Conservation (phyloP, 768 basidiomycete species). For the Dentipellis sp. region DNA sequence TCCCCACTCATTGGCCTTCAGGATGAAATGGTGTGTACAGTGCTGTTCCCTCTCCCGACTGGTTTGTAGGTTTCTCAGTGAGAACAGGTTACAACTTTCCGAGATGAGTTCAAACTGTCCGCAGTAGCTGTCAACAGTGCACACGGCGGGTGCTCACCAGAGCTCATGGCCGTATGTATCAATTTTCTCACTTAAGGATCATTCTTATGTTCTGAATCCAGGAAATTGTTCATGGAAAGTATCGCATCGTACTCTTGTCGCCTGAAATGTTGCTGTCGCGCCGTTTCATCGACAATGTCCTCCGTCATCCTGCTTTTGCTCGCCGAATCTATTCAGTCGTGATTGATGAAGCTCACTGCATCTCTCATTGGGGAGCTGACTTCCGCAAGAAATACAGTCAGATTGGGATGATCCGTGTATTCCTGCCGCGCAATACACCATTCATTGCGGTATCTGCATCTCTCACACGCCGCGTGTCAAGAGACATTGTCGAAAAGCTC, state of each 20-base stretch:
- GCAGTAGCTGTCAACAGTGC: slow-evolving; percentile 26
- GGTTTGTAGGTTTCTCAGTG: background rate
- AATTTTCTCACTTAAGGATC: background rate
- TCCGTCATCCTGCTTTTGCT: slow-evolving; percentile 16
- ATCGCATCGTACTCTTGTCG: slow-evolving; percentile 19
- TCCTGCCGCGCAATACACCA: too few species aligned
- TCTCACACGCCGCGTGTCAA: too few species aligned
- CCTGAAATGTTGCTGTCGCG: slow-evolving; percentile 22
- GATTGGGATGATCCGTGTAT: slow-evolving; percentile 14
- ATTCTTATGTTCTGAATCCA: background rate
- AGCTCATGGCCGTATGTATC: slow-evolving; percentile 18
- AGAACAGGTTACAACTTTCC: slow-evolving; percentile 26
- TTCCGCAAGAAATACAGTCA: slow-evolving; percentile 20
- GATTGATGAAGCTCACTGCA: slow-evolving; percentile 22
- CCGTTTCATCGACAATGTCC: slow-evolving; percentile 16
- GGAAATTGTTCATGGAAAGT: slow-evolving; percentile 13
- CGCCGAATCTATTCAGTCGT: slow-evolving; percentile 16
- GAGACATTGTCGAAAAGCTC: too few species aligned
- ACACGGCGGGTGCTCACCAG: slow-evolving; percentile 20
- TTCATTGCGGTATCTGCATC: too few species aligned
- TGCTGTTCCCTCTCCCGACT: background rate
- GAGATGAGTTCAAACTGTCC: slow-evolving; percentile 20
- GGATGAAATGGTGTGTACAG: slow-evolving; percentile 24
- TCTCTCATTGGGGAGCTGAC: slow-evolving; percentile 24
- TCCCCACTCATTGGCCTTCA: slow-evolving; percentile 31